These are phyloP conservation scores for Gnaphalium uliginosum DNA, from an alignment of 129 eudicot genomes.

Conservation along the genomic window DNA sequence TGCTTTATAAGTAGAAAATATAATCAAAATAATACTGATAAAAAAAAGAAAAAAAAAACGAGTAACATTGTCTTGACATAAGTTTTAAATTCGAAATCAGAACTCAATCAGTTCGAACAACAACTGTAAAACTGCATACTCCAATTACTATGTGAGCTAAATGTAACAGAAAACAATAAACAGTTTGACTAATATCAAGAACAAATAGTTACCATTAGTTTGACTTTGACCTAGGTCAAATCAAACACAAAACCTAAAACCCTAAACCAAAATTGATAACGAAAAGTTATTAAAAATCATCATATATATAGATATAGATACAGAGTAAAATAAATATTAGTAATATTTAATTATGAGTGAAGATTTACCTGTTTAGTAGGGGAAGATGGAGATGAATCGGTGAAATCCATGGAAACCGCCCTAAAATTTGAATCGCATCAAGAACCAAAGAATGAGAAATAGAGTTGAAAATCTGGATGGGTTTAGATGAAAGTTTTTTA, in stretches of 20 bases:
- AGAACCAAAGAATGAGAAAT: neutral
- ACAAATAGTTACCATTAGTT: no score
- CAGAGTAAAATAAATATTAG: neutral
- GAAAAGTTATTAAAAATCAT: neutral
- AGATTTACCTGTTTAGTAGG: conserved; percentile 18
- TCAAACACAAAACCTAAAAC: neutral
- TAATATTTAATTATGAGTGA: neutral
- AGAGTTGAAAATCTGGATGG: conserved; percentile 9
- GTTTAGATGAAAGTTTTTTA: conserved; percentile 9
- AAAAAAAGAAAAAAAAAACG: no score
- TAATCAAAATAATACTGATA: no score
- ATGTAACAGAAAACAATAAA: no score
- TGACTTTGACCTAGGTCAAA: neutral
- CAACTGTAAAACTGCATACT: neutral
- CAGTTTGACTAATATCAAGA: no score
- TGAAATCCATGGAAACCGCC: conserved; percentile 18
- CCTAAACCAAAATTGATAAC: conserved; percentile 2
- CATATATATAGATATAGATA: no score
- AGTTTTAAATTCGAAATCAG: no score
- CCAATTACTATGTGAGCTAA: neutral
- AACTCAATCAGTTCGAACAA: neutral
- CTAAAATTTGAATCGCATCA: neutral
- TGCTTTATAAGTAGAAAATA: no score
- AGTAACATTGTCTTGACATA: neutral
- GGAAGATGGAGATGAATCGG: conserved; percentile 27